Conservation (phyloP, 192 early-diverging fungal genomes). For the Backusella parvicylindrica region DNA sequence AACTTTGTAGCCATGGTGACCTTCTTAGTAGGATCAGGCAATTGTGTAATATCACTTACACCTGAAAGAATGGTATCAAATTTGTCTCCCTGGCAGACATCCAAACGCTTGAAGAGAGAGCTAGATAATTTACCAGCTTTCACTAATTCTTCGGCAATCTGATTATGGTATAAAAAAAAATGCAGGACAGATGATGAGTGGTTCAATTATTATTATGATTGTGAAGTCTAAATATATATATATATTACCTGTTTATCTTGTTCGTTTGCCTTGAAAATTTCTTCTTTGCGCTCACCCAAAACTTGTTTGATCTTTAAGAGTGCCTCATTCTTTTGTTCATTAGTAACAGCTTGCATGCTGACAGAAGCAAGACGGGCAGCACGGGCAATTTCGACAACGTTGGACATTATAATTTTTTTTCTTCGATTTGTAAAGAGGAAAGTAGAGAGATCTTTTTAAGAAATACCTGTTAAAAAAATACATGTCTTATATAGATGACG, state of each 20-base stretch:
- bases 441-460: background rate
- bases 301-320: conserved; percentile 66
- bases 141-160: conserved; percentile 67
- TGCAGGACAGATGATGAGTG: background rate
- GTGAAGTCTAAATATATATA: background rate
- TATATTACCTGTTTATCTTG: conserved; percentile 64
- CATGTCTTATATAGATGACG: background rate
- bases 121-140: conserved; percentile 67
- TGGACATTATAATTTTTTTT: background rate
- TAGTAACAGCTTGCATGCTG: conserved; percentile 63
- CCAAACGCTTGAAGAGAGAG: conserved; percentile 85
- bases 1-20: conserved; percentile 75
- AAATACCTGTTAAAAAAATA: background rate
- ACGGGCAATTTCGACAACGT: conserved; percentile 38
- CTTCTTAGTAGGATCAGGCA: conserved; percentile 83
- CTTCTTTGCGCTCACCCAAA: conserved; percentile 58
- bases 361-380: conserved; percentile 72
- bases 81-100: conserved; percentile 83
- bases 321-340: conserved; percentile 74
- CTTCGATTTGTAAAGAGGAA: background rate
- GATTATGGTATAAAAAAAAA: conserved; percentile 7
- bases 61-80: conserved; percentile 84
- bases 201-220: background rate
- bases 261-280: conserved; percentile 77
- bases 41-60: conserved; percentile 80